phyloP scores from a whole-genome alignment of 345 rosid species.

The Salix brachista region DNA sequence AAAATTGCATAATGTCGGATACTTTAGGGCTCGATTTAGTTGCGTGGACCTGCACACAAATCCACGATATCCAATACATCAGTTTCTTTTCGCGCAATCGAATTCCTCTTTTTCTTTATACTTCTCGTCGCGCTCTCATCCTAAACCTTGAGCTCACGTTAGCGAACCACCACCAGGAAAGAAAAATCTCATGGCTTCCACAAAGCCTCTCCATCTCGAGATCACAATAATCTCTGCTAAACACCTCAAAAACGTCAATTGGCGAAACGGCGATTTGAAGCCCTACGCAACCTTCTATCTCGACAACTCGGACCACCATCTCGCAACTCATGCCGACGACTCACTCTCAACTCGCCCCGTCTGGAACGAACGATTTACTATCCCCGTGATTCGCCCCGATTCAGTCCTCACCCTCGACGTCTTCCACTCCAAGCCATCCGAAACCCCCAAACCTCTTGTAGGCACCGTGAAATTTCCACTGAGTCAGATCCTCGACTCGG shows the following conservation, averaged over 20 bases:
- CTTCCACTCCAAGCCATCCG: constrained; percentile 23
- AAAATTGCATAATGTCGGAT: background rate
- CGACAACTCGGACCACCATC: constrained; percentile 15
- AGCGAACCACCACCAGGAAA: constrained; percentile 10
- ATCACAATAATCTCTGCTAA: constrained; percentile 21
- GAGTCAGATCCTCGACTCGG: background rate
- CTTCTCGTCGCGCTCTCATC: background rate
- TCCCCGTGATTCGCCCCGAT: constrained; percentile 21
- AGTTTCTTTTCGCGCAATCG: background rate
- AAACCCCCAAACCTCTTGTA: constrained; percentile 20
- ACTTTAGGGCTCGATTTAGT: background rate
- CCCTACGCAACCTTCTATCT: constrained; percentile 18
- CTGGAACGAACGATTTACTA: constrained; percentile 24
- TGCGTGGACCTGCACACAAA: background rate
- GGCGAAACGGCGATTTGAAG: constrained; percentile 23
- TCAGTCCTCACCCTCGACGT: constrained; percentile 19
- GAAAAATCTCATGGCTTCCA: background rate
- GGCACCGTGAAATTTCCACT: constrained; percentile 17
- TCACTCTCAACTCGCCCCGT: constrained; percentile 19
- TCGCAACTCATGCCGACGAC: constrained; percentile 19
- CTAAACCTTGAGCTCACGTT: constrained; percentile 16
- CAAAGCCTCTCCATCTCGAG: constrained; percentile 9
- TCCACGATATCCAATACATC: too few relatives aligned
- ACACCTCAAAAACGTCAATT: constrained; percentile 24
- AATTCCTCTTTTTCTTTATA: background rate